Evolutionary conservation across 768 basidiomycete genomes (phyloP), one percentile per base, ranked within the genome.

Genomic region (Epithele typhae): DNA sequence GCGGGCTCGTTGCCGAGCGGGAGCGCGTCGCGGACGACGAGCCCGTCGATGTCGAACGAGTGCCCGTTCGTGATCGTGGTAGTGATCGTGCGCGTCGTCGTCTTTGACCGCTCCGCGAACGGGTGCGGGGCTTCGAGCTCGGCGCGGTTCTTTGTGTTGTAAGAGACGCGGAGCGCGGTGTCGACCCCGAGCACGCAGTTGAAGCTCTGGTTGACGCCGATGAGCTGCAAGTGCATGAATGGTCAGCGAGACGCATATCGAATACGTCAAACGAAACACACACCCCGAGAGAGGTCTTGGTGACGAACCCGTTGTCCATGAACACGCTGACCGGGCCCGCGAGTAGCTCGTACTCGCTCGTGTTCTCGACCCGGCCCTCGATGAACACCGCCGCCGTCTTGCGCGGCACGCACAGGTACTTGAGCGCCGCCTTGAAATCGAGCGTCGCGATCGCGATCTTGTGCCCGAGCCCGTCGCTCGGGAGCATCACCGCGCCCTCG

Each of bases 391-490:
- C 64, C 1, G 75, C 67, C 30, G 72, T 72, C 23, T 72, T 60
- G 25, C 75, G 67, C 2, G 82, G 82, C 21, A 77, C 70, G 3
- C 71, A 64, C 11, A 81, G 69, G 56, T 76, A 73, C 21, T 68
- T 72, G 33, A 75, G 63, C 39, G 64, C 63, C 0, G 72, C 66
- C 19, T 75, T 67, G 53, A 81, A 75, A 4, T 69, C 64, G 18
- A 79, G 64, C 4, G 71, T 59, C 0, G 78, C 75, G 32, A 82
- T 65, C 15, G 73, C 67, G 3, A 81, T 78, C 41, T 77, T 74
- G 56, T 83, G 81, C n/a, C 72, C 65, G 5, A 69, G 62, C 0
- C 76, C 76, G 56, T 82, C 80, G 44, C 72, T 76, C 0, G 79
- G 78, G 41, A 82, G 73, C n/a, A 68, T 74, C 0, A 74, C 71